phyloP scores from a whole-genome alignment of 805 yeast species.

The Zygosaccharomyces siamensis region DNA sequence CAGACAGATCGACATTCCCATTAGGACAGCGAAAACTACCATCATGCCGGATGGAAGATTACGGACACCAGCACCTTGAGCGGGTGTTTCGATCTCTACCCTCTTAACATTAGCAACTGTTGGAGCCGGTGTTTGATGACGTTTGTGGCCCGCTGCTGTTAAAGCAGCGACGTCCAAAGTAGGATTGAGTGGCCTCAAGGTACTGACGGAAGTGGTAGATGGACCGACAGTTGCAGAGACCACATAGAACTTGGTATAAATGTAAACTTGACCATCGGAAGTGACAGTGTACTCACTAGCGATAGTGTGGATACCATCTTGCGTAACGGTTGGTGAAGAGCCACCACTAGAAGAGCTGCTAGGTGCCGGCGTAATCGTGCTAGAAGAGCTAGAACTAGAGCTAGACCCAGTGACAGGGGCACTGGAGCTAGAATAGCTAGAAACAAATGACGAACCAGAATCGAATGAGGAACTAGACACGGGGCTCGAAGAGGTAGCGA shows the following conservation, averaged over 20 bases:
- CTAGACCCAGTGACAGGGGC: background rate
- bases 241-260: constrained; percentile 12
- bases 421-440: background rate
- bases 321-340: constrained; percentile 2
- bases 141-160: background rate
- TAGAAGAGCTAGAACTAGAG: background rate
- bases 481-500: background rate
- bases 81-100: background rate
- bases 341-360: background rate
- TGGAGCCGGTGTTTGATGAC: background rate
- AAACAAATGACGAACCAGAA: constrained; percentile 1
- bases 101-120: constrained; percentile 1
- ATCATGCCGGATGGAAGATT: constrained; percentile 2
- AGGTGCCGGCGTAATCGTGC: background rate
- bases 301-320: background rate
- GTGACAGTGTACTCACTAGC: constrained; percentile 12
- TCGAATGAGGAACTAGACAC: background rate
- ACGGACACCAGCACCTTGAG: constrained; percentile 1
- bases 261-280: constrained; percentile 9
- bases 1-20: background rate
- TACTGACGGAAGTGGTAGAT: background rate
- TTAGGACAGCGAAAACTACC: background rate
- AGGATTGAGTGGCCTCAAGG: background rate
- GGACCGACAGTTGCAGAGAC: constrained; percentile 4
- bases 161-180: background rate